Evolutionary conservation across 2,329 filamentous ascomycete species (phyloP), one percentile per base, ranked within the genome.

Genomic region (Fusarium chaquense): DNA sequence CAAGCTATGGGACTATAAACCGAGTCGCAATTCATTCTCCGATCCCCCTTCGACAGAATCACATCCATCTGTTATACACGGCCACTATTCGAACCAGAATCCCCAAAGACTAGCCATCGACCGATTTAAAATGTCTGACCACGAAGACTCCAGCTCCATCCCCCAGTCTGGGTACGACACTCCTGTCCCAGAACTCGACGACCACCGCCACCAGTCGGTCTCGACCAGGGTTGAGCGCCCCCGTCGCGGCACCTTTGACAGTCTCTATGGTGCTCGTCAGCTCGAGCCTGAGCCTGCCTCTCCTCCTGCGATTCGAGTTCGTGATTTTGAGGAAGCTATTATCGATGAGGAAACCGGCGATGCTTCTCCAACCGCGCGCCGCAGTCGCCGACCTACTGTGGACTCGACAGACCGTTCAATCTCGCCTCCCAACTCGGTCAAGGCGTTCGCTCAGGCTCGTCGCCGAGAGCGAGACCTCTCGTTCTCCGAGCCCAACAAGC

Each of bases 351-450:
- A 97, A 55, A 91, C 92, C 43, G 85, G 81, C 70, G 82, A 81
- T 24, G 69, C 78, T 9, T 84, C 85, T n/a, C 81, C 82, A 9
- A 77, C 77, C 20, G 71, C 76, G 33, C 78, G 81, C 9, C 84
- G 82, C 38, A 82, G 81, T 61, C 87, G 88, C 18, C 85, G 87
- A 59, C 83, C 86, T 59, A 87, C 87, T 52, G 82, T 91, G 56
- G 85, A 85, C 33, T 87, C 87, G 2, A 79, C 82, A 26, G 86
- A 87, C 49, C 87, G 93, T 58, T 93, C 93, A 1, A 83, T 88
- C 3, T 98, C 96, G 8, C 95, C 95, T 13, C 96, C 96, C 10
- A 99, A 98, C 79, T 99, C 96, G 0, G 94, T 99, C 53, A 97
- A 98, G 79, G 96, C 96, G 6, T 99, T 99, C 80, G 96, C 96